Base-by-base conservation (phyloP, 2,329 filamentous ascomycete species). In the Fusarium verticillioides region DNA sequence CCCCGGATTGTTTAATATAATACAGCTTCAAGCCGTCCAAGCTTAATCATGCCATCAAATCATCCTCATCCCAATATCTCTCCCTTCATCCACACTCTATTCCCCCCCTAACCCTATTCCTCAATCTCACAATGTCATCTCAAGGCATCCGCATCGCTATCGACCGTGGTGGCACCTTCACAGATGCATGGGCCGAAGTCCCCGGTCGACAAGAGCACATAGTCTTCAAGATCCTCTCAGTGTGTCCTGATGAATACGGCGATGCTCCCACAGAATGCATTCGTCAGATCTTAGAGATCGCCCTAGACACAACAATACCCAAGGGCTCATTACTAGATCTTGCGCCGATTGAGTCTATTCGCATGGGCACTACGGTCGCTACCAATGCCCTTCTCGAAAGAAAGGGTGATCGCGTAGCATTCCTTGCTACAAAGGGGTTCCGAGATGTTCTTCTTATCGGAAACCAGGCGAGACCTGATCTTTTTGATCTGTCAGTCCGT, bases 321-420 rank as follows among this genome's bases (percentile, higher is more conserved):
- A 76, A 81, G 9, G 82, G 81, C 2, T 75, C 79, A 4, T 62
- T 80, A 11, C 58, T 84, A 16, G 80, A 84, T 16, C 78, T 83
- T 4, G 79, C 78, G 1, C 76, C 80, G 16, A 80, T 85, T 42
- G 90, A 93, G 78, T 92, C 89, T 63, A 94, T 94, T 76, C 89
- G 92, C 28, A 94, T 94, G 92, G 92, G 93, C n/a, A 94, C 93
- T 1, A 94, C 92, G 1, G 92, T 94, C 5, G 92, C 92, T 4
- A 94, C 92, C 1, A 94, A 94, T 79, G 92, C 92, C 3, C 82
- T 94, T n/a, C 83, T 94, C 3, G 92, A 94, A 78, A 84, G 92
- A 44, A 94, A 94, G 79, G 93, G 93, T 30, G 91, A 93, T 75
- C 87, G 87, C 43, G 91, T 92, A 72, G 92, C 91, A 1, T 86